Conservation (phyloP, 352 stramenopile genomes). For the Elongisporangium anandrum region DNA sequence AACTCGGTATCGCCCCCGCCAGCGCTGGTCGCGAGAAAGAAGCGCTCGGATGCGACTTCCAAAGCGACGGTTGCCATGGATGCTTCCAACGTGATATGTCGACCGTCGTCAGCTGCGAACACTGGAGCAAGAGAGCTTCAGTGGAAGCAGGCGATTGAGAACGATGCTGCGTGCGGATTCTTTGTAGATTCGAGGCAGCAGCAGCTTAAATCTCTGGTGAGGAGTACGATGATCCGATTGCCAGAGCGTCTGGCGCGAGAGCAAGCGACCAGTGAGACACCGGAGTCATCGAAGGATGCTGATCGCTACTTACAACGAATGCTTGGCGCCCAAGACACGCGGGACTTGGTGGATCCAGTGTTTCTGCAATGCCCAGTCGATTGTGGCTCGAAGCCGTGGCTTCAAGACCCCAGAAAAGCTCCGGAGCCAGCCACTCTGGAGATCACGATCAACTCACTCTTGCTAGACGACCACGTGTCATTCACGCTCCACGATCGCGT, state of each 20-base stretch:
- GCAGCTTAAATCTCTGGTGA: background rate
- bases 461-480: slow-evolving; percentile 70
- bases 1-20: no score
- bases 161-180: background rate
- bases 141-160: background rate
- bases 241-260: background rate
- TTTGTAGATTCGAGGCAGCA: background rate
- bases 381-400: background rate
- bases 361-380: background rate
- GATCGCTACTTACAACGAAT: background rate
- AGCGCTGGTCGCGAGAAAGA: background rate
- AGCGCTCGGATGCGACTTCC: background rate
- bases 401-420: background rate
- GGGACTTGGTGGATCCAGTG: background rate
- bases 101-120: background rate
- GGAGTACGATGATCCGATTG: background rate
- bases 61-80: background rate
- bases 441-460: slow-evolving; percentile 46
- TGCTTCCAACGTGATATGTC: background rate
- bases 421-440: slow-evolving; percentile 25
- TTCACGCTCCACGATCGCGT: slow-evolving; percentile 69
- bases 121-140: background rate
- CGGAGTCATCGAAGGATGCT: background rate
- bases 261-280: background rate
- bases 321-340: background rate